Evolutionary conservation across 345 rosid species (phyloP).

Genomic region (Streptanthus diversifolius): DNA sequence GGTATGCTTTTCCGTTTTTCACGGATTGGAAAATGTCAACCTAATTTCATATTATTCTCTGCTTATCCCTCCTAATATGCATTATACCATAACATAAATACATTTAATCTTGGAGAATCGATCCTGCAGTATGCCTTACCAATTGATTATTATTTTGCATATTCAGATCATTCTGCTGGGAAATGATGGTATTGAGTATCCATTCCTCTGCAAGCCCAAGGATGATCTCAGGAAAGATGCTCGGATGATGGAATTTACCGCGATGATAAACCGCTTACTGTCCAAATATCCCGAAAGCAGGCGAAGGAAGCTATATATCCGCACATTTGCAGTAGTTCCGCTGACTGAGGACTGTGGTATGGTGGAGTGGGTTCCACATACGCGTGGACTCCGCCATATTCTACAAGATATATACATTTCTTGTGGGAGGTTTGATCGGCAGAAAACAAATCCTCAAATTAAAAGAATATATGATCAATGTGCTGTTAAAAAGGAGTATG

Average conservation of each 20-base stretch:
- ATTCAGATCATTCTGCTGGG: slow-evolving; percentile 83
- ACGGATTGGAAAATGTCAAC: neutral
- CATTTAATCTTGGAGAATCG: slow-evolving; percentile 9
- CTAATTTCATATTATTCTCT: neutral
- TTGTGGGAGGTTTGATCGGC: slow-evolving; percentile 83
- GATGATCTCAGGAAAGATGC: slow-evolving; percentile 99
- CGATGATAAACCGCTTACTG: slow-evolving; percentile 88
- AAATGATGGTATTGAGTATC: slow-evolving; percentile 86
- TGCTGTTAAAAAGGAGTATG: slow-evolving; percentile 77
- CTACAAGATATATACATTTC: slow-evolving; percentile 79
- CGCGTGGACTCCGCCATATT: slow-evolving; percentile 91
- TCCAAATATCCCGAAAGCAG: slow-evolving; percentile 96
- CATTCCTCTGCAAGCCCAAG: slow-evolving; percentile 98
- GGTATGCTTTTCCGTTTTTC: slow-evolving; percentile 37
- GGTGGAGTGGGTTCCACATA: slow-evolving; percentile 99
- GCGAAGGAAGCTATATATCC: slow-evolving; percentile 83
- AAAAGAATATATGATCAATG: slow-evolving; percentile 87
- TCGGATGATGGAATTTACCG: slow-evolving; percentile 98
- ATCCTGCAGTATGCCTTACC: neutral
- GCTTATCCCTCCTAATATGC: slow-evolving; percentile 9
- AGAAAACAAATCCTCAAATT: slow-evolving; percentile 86
- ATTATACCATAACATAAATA: neutral
- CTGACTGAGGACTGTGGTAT: slow-evolving; percentile 97
- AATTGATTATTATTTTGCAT: slow-evolving; percentile 10
- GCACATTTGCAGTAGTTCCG: slow-evolving; percentile 95